Evolutionary conservation across 2,329 filamentous ascomycete genomes (phyloP).

Genomic region (Cladorrhinum sp.): DNA sequence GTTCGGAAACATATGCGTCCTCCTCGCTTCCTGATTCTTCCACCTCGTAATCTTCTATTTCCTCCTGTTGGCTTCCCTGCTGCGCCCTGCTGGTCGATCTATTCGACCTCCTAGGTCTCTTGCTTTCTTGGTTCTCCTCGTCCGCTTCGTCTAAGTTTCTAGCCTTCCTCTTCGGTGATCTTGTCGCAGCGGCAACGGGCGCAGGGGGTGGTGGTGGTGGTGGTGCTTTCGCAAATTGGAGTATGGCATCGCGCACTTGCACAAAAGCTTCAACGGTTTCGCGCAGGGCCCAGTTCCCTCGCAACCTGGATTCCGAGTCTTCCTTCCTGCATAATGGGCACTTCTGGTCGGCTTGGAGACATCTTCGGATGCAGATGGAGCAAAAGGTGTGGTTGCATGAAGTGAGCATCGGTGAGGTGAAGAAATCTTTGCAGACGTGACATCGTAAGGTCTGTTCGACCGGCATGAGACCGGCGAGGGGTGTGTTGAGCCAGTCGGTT

Average conservation of each 20-base stretch:
- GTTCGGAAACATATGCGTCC: slow-evolving; percentile 31
- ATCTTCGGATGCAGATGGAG: slow-evolving; percentile 88
- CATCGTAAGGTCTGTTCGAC: slow-evolving; percentile 87
- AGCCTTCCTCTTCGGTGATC: slow-evolving; percentile 53
- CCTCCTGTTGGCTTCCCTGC: slow-evolving; percentile 31
- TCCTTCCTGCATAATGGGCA: slow-evolving; percentile 78
- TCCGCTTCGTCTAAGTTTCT: slow-evolving; percentile 32
- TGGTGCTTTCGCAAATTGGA: slow-evolving; percentile 61
- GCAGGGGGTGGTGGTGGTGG: not conserved
- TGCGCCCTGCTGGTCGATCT: slow-evolving; percentile 46
- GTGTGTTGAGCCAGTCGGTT: slow-evolving; percentile 79
- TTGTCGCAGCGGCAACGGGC: slow-evolving; percentile 13
- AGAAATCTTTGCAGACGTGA: slow-evolving; percentile 98
- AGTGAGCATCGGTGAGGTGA: slow-evolving; percentile 89
- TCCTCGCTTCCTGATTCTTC: slow-evolving; percentile 35
- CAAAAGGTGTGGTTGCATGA: slow-evolving; percentile 96
- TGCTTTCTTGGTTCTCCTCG: slow-evolving; percentile 37
- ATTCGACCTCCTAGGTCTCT: slow-evolving; percentile 52
- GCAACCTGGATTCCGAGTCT: slow-evolving; percentile 81
- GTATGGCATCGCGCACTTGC: slow-evolving; percentile 57
- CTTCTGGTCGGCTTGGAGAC: slow-evolving; percentile 76
- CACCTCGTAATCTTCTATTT: slow-evolving; percentile 31
- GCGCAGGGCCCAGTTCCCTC: slow-evolving; percentile 80
- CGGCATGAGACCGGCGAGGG: slow-evolving; percentile 60
- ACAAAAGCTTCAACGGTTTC: slow-evolving; percentile 80